Base-by-base conservation (phyloP, 352 stramenopile species). In the Globisporangium rhizosaccharum region DNA sequence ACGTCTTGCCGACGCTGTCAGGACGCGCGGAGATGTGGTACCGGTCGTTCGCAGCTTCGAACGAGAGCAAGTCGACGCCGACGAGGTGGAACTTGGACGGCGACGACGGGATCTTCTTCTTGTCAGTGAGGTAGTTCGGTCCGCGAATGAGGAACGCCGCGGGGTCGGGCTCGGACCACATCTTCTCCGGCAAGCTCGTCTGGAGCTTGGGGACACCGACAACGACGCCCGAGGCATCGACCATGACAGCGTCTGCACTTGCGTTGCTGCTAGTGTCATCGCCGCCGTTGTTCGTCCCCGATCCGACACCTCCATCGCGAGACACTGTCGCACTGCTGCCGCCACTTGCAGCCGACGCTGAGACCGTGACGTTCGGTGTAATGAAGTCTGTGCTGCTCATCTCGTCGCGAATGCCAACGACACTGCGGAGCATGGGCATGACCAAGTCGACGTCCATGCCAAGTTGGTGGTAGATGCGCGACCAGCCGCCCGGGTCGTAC, bases 361-460 rank as follows among this genome's bases (percentile, higher is more conserved):
- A 52, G 30, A 94, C 76, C 14, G 82, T 91, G 42, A 95, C 85
- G 51, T 89, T 94, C 14, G 86, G 86, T 10, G 80, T 94, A 59
- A 95, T 92, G 48, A 95, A 95, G 70, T 92, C 79, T 10, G 67
- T 74, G 52, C 70, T 66, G 45, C 80, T 93, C 76, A 94, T 88
- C 66, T 95, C 86, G 25, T 95, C 86, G 14, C 85, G 84, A 56
- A 95, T 92, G 28, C 86, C 86, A 12, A 94, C 76, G 15, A 95
- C 80, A 49, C 77, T 86, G 28, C 86, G 82, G 33, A 95, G 76
- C 82, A 93, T 92, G 10, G 86, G 86, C 69, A 95, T 80, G 15
- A 86, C 82, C 20, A 92, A 54, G 57, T 95, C 86, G 33, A 95
- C 82, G 57, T 92, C 86, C 86, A 94, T 94, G 25, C 86, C 86